These are phyloP conservation scores for Ganoderma multipileum DNA, from an alignment of 1,284 basidiomycete genomes.

Conservation along the genomic window DNA sequence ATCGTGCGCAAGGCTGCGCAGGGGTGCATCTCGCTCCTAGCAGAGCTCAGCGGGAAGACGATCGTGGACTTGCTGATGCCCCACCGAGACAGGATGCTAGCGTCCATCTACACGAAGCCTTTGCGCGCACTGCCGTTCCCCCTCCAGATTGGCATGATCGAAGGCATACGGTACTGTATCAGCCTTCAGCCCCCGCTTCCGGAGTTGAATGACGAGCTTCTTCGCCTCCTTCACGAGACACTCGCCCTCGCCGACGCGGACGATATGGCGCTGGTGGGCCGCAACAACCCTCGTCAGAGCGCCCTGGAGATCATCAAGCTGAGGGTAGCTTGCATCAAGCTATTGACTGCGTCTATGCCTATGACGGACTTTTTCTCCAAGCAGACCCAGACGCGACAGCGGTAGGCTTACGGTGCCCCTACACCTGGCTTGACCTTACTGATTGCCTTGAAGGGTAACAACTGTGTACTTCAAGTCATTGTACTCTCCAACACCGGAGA, in stretches of 20 bases:
- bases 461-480: constrained; percentile 99
- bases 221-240: constrained; percentile 93
- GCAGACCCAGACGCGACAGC: constrained; percentile 84
- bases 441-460: constrained; percentile 70
- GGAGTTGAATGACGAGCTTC: constrained; percentile 91
- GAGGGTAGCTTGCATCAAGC: constrained; percentile 93
- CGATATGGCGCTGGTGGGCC: constrained; percentile 83
- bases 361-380: constrained; percentile 91
- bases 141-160: constrained; percentile 98
- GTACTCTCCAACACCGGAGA: constrained; percentile 92
- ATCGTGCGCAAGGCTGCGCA: constrained; percentile 90
- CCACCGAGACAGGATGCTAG: constrained; percentile 88
- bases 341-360: constrained; percentile 94
- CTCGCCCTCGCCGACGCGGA: constrained; percentile 97
- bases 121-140: constrained; percentile 95
- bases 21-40: constrained; percentile 82
- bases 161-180: constrained; percentile 94
- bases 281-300: constrained; percentile 81
- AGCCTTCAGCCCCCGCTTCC: constrained; percentile 86
- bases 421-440: no score
- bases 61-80: constrained; percentile 84
- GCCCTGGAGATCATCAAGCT: constrained; percentile 88
- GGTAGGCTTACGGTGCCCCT: constrained; percentile 52
- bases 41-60: constrained; percentile 76
- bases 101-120: constrained; percentile 95